A percentile compares a stretch with the other conserved stretches of the same genome.
phyloP scores from a whole-genome alignment of 345 rosid genomes.

The Eucalyptus shirleyi region DNA sequence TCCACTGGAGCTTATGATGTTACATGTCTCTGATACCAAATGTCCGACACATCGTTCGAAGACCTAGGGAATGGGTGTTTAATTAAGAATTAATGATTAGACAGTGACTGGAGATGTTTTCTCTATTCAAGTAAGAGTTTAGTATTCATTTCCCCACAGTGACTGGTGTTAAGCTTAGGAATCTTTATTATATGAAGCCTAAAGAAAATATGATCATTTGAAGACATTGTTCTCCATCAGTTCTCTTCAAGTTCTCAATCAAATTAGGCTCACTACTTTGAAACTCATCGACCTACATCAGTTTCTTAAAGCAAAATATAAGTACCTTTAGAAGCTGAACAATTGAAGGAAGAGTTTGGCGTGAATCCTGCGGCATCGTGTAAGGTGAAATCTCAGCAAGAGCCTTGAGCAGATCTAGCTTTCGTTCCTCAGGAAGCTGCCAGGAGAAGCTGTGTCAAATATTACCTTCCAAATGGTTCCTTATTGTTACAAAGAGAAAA shows the following conservation, averaged over 20 bases:
- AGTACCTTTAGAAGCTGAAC: slow-evolving; percentile 82
- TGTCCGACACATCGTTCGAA: neutral
- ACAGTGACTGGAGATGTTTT: neutral
- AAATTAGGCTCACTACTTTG: neutral
- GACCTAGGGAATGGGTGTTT: neutral
- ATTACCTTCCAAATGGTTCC: neutral
- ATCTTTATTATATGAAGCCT: neutral
- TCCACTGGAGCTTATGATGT: neutral
- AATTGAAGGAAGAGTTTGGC: slow-evolving; percentile 85
- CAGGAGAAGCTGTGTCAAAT: neutral
- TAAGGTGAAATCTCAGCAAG: slow-evolving; percentile 90
- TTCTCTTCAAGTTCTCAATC: neutral
- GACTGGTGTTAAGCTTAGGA: neutral
- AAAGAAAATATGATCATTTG: neutral
- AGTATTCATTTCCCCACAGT: neutral
- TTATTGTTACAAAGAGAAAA: neutral
- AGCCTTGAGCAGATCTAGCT: slow-evolving; percentile 92
- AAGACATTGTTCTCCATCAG: neutral
- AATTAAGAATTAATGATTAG: neutral
- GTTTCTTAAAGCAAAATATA: neutral
- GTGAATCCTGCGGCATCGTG: slow-evolving; percentile 85
- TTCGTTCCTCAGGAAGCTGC: slow-evolving; percentile 96
- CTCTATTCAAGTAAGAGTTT: neutral
- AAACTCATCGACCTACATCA: neutral
- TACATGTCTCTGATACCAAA: neutral